Conservation (phyloP, 371 early-diverging fungal species). For the Smittium culicis region DNA sequence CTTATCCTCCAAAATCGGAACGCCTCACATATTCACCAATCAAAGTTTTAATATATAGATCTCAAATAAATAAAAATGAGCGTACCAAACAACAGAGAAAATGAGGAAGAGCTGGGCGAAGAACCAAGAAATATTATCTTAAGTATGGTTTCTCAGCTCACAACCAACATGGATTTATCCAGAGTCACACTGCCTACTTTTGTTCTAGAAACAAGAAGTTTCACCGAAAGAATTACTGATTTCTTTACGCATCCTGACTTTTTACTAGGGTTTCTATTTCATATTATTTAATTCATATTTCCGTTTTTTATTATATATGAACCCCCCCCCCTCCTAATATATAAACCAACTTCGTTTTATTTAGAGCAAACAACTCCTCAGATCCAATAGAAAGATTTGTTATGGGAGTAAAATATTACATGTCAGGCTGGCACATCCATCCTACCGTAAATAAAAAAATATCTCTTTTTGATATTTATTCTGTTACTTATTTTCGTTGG, state of each 20-base stretch:
- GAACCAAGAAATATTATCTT: constrained; percentile 74
- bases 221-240: constrained; percentile 90
- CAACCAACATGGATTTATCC: constrained; percentile 76
- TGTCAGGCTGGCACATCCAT: constrained; percentile 94
- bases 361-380: constrained; percentile 40
- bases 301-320: too few relatives aligned
- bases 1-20: too few relatives aligned
- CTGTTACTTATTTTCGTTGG: too few relatives aligned
- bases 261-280: constrained; percentile 50
- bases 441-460: constrained; percentile 55
- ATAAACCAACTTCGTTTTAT: neutral
- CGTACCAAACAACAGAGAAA: constrained; percentile 13
- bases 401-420: constrained; percentile 71
- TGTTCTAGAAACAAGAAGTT: constrained; percentile 87
- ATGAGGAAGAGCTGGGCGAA: constrained; percentile 67
- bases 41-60: too few relatives aligned
- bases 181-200: constrained; percentile 90
- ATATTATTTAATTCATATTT: too few relatives aligned
- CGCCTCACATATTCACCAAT: too few relatives aligned
- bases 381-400: constrained; percentile 79
- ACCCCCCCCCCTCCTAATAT: neutral
- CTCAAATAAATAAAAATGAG: too few relatives aligned
- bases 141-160: constrained; percentile 69
- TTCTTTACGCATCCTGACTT: constrained; percentile 89
- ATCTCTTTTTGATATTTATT: too few relatives aligned